Base-by-base conservation (phyloP, 129 eudicot genomes). In the Calendula officinalis region DNA sequence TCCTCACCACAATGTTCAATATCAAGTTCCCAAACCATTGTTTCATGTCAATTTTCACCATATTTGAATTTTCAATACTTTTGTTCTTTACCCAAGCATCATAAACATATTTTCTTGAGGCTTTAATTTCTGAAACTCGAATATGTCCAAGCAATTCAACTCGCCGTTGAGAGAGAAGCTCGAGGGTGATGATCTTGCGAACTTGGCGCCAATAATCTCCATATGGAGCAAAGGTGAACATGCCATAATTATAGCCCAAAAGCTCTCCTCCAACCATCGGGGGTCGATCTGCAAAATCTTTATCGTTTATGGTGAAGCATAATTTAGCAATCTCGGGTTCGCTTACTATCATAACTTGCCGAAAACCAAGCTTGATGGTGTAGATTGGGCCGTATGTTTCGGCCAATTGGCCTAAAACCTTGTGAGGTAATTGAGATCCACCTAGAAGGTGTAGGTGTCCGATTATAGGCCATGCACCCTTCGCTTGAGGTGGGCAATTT, bases 381-480 rank as follows among this genome's bases (percentile, higher is more conserved):
- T 67, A 78, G 2, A 68, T 75, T 0, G 83, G 83, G 1, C 78
- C 83, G 11, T 78, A 48, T 10, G 15, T 61, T 6, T 78, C 83
- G 0, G 83, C 79, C 79, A 78, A 61, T 49, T 37, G 4, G 14
- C 75, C 67, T 22, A 78, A 45, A 13, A 58, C 62, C 14, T 16
- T 35, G 36, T 72, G 73, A 53, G 69, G 63, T 42, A 56, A 56
- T 10, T 40, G 14, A 9, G 54, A 14, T 8, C 70, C 60, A 5
- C 55, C 64, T 2, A 77, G 51, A 32, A 77, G 72, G 17, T 59
- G 77, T 8, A 70, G 49, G 73, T 77, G 81, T 36, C 81, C 81
- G 35, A 77, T 70, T 8, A 77, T 41, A 12, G 81, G 81, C 77
- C 80, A 75, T 40, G 84, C 40, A 2, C 81, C 77, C 30, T 61